Evolutionary conservation across 176 grass and related monocot genomes (phyloP).

Genomic region (Zoysia japonica): DNA sequence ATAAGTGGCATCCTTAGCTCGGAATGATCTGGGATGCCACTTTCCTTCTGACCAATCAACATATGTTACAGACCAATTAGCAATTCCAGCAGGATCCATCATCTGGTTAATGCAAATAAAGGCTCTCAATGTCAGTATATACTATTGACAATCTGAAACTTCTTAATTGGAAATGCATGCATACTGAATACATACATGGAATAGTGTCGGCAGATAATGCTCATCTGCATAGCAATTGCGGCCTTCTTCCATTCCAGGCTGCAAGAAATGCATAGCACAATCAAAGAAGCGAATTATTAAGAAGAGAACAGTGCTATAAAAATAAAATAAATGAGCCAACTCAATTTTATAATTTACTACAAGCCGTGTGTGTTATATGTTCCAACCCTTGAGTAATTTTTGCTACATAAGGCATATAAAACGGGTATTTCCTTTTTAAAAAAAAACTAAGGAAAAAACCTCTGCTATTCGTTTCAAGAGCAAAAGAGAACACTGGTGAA

Average conservation of each 20-base stretch:
- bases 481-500: background rate
- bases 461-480: background rate
- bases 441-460: background rate
- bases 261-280: conserved; percentile 32
- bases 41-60: conserved; percentile 95
- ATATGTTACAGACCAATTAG: conserved; percentile 85
- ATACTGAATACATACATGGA: conserved; percentile 48
- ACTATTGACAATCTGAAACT: background rate
- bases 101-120: conserved; percentile 46
- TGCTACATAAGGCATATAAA: background rate
- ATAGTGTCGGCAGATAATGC: conserved; percentile 81
- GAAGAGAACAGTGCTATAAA: background rate
- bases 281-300: conserved; percentile 2
- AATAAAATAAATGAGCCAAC: background rate
- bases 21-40: conserved; percentile 86
- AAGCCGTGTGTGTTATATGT: background rate
- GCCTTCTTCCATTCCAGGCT: conserved; percentile 79
- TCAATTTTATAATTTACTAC: background rate
- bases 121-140: background rate
- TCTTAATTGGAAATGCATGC: background rate
- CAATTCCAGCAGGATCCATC: conserved; percentile 78
- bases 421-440: background rate
- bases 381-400: background rate
- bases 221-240: conserved; percentile 92
- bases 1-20: conserved; percentile 70